These are phyloP conservation scores for Anethum foeniculum DNA, from an alignment of 140 eudicot species.

Conservation along the genomic window DNA sequence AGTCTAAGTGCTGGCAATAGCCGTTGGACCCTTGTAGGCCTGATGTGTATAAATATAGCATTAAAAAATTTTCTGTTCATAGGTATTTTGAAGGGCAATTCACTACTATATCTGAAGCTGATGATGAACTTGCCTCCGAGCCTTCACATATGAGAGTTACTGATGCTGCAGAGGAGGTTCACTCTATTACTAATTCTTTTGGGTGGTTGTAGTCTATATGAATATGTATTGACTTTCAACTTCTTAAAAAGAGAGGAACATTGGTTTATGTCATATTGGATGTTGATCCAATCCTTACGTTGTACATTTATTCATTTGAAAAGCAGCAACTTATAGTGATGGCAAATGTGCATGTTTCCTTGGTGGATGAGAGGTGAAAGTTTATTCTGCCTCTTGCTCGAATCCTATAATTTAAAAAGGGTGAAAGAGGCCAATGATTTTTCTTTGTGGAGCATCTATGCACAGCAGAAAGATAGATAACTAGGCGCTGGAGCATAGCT, in stretches of 20 bases:
- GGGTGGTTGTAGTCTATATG: background rate
- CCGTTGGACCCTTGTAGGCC: no score
- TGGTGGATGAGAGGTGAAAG: background rate
- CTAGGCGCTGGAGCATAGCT: background rate
- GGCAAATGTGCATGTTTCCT: background rate
- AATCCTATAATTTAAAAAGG: background rate
- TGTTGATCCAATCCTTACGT: background rate
- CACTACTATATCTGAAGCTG: slow-evolving; percentile 67
- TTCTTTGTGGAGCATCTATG: background rate
- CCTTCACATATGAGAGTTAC: slow-evolving; percentile 32
- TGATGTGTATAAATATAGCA: background rate
- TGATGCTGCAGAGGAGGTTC: slow-evolving; percentile 83
- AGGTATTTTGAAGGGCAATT: slow-evolving; percentile 96
- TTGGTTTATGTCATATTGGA: background rate
- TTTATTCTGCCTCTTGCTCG: background rate
- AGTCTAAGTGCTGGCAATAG: background rate
- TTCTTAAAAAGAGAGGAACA: background rate
- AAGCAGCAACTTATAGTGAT: background rate
- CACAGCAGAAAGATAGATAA: background rate
- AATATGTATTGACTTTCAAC: background rate
- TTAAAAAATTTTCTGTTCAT: slow-evolving; percentile 13
- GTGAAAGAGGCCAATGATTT: background rate
- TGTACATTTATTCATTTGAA: background rate
- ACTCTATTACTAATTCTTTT: background rate
- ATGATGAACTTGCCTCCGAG: slow-evolving; percentile 41